Evolutionary conservation across 352 stramenopile species (phyloP), one percentile per base, ranked within the genome.

Genomic region (Phytophthora sp.): DNA sequence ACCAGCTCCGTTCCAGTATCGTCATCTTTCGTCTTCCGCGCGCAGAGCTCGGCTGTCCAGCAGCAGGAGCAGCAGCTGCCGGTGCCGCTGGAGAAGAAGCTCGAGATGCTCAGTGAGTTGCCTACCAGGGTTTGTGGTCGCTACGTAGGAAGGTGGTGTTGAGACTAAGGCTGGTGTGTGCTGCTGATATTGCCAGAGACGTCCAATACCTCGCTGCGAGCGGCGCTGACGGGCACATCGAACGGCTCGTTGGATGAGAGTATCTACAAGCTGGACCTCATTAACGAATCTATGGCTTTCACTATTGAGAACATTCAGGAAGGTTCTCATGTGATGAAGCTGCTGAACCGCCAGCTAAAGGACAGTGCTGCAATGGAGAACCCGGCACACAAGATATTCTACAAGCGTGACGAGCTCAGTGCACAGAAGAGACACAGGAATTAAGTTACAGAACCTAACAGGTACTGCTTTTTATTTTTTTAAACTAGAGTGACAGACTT

Each of bases 291-390:
- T 41, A 65, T 93, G 42, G 82, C 82, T 11, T 93, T 90, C 56
- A 90, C 82, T 9, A 91, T 93, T 45, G 84, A 91, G 38, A 91
- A 91, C 54, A 84, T 91, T 39, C 82, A 90, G 74, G 84, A 91
- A 59, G 82, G 74, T 35, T 79, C 80, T 18, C 84, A 93, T 42
- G 74, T 88, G 33, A 85, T 91, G 79, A 81, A 81, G 64, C 68
- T 93, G 63, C 64, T 91, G 44, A 86, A 85, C 21, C 80, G 82
- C 20, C 82, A 93, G 69, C 62, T 93, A 8, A 80, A 74, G 24
- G 84, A 93, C 36, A 81, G 74, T 45, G 74, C 71, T 18, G 50
- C 51, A 4, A 76, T 91, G 74, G 61, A 79, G 52, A 75, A 73
- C 29, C 23, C 66, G 1, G 47, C 30, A 39, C 73, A 77, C 57